Conservation (phyloP, 2,329 filamentous ascomycete species). For the Phoma herbarum region DNA sequence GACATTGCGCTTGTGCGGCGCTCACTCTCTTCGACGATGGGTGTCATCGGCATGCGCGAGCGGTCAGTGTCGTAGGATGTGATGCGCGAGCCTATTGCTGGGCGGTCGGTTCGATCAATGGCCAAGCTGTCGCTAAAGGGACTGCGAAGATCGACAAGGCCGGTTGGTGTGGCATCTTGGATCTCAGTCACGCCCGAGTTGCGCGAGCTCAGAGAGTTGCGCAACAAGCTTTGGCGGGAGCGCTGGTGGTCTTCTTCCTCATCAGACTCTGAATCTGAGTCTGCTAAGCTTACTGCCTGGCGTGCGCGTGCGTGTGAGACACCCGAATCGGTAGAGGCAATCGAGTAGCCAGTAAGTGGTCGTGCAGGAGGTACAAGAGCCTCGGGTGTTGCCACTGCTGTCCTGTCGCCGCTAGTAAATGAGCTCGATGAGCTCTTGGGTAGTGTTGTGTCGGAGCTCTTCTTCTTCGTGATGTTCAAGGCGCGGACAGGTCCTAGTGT, state of each 20-base stretch:
- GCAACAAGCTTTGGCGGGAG: constrained; percentile 43
- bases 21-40: constrained; percentile 58
- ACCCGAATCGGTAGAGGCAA: constrained; percentile 45
- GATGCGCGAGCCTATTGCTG: constrained; percentile 41
- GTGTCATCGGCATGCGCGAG: constrained; percentile 50
- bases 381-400: constrained; percentile 37
- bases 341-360: constrained; percentile 45
- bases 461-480: constrained; percentile 56
- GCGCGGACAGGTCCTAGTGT: constrained; percentile 56
- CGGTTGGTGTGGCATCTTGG: constrained; percentile 46
- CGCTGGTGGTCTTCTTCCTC: constrained; percentile 47
- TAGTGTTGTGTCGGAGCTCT: constrained; percentile 37
- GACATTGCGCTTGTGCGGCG: constrained; percentile 46
- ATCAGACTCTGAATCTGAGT: constrained; percentile 47
- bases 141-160: constrained; percentile 39
- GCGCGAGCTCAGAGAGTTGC: constrained; percentile 35
- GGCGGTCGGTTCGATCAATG: constrained; percentile 32
- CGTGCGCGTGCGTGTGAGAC: constrained; percentile 46
- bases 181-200: constrained; percentile 48
- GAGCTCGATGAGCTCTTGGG: constrained; percentile 39
- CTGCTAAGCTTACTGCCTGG: constrained; percentile 28
- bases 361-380: constrained; percentile 35
- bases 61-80: constrained; percentile 41
- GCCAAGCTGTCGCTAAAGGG: constrained; percentile 46
- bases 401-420: constrained; percentile 31